A percentile compares a stretch with the other conserved stretches of the same genome.
phyloP scores from a whole-genome alignment of 306 rosid genomes.

The Leucaena leucocephala region DNA sequence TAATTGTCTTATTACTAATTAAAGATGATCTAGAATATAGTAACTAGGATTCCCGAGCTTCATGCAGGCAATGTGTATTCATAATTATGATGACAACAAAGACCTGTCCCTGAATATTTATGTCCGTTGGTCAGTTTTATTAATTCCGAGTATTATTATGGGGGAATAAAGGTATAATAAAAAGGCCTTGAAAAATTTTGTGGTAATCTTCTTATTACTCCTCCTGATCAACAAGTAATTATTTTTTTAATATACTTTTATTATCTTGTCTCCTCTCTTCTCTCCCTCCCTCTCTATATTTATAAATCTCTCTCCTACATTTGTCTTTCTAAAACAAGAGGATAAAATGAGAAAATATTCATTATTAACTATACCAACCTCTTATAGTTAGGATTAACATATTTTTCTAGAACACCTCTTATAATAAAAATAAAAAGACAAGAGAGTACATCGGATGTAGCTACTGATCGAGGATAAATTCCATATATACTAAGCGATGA shows the following conservation, averaged over 20 bases:
- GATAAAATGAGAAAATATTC: no score
- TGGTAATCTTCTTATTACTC: constrained; percentile 27
- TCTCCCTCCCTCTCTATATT: no score
- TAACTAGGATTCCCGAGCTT: constrained; percentile 23
- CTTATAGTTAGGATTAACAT: no score
- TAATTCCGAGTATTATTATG: constrained; percentile 34
- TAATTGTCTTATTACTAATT: constrained; percentile 26
- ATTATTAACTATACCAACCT: no score
- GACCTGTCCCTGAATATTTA: constrained; percentile 40
- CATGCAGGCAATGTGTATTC: constrained; percentile 23
- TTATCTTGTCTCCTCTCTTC: no score
- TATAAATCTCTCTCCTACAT: no score
- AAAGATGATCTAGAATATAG: constrained; percentile 31
- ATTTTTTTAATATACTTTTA: no score
- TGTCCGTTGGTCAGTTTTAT: constrained; percentile 39
- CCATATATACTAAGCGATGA: not conserved
- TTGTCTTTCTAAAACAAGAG: no score
- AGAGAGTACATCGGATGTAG: constrained; percentile 25
- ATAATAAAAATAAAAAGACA: no score
- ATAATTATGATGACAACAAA: constrained; percentile 43
- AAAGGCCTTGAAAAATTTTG: constrained; percentile 35
- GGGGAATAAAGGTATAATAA: constrained; percentile 35
- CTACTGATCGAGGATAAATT: constrained; percentile 5
- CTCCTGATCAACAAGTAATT: no score
- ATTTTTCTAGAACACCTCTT: no score